Evolutionary conservation across 2,329 filamentous ascomycete species (phyloP), one percentile per base, ranked within the genome.

Genomic region (Alternaria dauci): DNA sequence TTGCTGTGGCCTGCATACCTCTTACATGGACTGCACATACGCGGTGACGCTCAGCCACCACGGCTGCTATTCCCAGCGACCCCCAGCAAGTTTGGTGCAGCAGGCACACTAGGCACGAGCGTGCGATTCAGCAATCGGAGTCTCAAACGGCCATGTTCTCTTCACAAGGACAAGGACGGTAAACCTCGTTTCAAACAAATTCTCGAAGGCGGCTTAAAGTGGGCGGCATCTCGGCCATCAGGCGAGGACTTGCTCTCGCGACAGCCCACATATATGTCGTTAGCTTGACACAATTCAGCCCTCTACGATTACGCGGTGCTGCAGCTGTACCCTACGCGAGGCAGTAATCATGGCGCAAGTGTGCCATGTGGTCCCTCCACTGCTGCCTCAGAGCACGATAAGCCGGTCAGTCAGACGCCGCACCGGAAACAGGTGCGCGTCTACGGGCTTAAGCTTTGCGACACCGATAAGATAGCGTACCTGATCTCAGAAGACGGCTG

Each of bases 261-360:
- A 46, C 36, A 39, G 23, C 47, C 48, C 61, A 52, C 55, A 50
- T 26, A 50, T 26, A 48, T 55, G 38, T 32, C 51, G 50, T 59
- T 30, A 48, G 44, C 28, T 38, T 28, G 39, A 23, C 42, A 34
- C 51, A 38, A 46, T 55, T 63, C 46, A 63, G 63, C 65, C 65
- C 41, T 61, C 34, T 54, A 39, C 39, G 60, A 67, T 69, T 67
- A 70, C 63, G 62, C 62, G 55, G 60, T 39, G 52, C 50, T 56
- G 48, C 52, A 55, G 48, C 30, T 51, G 54, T 52, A 52, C 62
- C 66, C 65, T 66, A 66, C 61, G 25, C 44, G 36, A 56, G 25
- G 53, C 52, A 42, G 52, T 43, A 34, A 43, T 53, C 51, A 42
- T 42, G 41, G 51, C 39, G 50, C 57, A 47, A 52, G 52, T 59